Percentiles rank a stretch among this genome's conserved stretches.
Conservation (phyloP, 768 basidiomycete genomes). For the Russula olivacea region DNA sequence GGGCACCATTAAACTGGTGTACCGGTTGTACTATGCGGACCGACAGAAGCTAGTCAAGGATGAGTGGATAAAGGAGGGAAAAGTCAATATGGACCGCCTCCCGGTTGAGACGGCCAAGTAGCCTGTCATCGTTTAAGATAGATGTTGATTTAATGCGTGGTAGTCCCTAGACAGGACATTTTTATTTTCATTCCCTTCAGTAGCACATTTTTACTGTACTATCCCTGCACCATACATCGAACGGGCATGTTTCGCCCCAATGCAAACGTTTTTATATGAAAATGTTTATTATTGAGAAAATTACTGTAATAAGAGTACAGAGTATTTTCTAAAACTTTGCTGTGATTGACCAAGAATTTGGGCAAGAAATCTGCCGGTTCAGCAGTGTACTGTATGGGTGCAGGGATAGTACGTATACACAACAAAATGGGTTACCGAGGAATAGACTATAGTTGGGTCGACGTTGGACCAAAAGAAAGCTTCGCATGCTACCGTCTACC, state of each 20-base stretch:
- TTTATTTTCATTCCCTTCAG: not conserved
- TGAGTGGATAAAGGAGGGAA: slow-evolving; percentile 79
- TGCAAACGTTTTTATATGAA: too few relatives aligned
- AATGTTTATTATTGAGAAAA: too few relatives aligned
- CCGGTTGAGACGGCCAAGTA: slow-evolving; percentile 30
- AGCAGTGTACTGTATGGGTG: too few relatives aligned
- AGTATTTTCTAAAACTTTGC: too few relatives aligned
- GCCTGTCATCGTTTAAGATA: not conserved
- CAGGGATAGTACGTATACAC: too few relatives aligned
- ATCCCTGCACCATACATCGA: not conserved
- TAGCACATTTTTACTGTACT: not conserved
- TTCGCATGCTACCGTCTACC: not conserved
- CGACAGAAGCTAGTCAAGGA: slow-evolving; percentile 77
- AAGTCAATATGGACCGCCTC: slow-evolving; percentile 45
- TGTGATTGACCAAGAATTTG: too few relatives aligned
- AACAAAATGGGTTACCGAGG: too few relatives aligned
- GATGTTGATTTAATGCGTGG: not conserved
- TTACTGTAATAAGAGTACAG: too few relatives aligned
- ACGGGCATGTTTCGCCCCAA: too few relatives aligned
- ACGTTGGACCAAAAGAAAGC: too few relatives aligned
- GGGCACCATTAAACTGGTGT: slow-evolving; percentile 89
- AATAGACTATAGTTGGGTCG: too few relatives aligned
- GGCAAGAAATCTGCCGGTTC: too few relatives aligned
- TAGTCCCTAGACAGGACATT: not conserved
- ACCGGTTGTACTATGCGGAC: slow-evolving; percentile 67